phyloP scores from a whole-genome alignment of 768 basidiomycete genomes.

The Tricholoma matsutake region DNA sequence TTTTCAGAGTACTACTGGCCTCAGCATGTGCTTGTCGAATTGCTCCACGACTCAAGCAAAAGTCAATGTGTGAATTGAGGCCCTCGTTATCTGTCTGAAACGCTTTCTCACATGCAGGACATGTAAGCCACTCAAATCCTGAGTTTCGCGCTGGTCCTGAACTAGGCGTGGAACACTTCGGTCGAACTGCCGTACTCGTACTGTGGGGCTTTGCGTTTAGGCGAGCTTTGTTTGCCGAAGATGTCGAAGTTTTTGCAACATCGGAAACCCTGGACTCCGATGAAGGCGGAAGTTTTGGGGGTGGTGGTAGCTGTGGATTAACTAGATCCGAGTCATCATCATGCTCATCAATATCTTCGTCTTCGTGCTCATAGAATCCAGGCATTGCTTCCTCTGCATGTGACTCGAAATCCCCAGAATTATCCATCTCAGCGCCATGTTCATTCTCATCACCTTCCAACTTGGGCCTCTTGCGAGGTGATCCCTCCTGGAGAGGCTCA shows the following conservation, averaged over 20 bases:
- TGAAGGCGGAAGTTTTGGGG: not conserved
- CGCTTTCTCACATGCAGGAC: conserved; percentile 69
- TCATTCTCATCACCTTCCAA: conserved; percentile 18
- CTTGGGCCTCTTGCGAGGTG: conserved; percentile 41
- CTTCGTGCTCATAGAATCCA: conserved; percentile 50
- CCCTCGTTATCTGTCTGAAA: conserved; percentile 71
- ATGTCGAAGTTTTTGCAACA: not conserved
- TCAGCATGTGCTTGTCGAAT: conserved; percentile 68
- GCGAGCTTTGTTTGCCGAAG: not conserved
- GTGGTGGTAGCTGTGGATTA: conserved; percentile 12
- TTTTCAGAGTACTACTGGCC: conserved; percentile 20
- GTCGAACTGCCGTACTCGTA: not conserved
- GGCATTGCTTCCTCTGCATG: conserved; percentile 43
- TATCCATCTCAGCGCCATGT: conserved; percentile 7
- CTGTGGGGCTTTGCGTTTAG: conserved; percentile 7
- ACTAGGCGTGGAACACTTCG: not conserved
- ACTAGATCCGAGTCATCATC: conserved; percentile 18
- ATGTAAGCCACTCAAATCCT: conserved; percentile 38
- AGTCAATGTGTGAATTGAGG: conserved; percentile 87
- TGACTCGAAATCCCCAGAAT: conserved; percentile 12
- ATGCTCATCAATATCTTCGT: conserved; percentile 30
- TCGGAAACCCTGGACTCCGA: conserved; percentile 18
- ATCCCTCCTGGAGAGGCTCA: conserved; percentile 32
- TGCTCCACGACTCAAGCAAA: conserved; percentile 76
- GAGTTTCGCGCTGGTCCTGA: not conserved